Evolutionary conservation across 768 basidiomycete species (phyloP), one percentile per base, ranked within the genome.

Genomic region (Paxillus ammoniavirescens): DNA sequence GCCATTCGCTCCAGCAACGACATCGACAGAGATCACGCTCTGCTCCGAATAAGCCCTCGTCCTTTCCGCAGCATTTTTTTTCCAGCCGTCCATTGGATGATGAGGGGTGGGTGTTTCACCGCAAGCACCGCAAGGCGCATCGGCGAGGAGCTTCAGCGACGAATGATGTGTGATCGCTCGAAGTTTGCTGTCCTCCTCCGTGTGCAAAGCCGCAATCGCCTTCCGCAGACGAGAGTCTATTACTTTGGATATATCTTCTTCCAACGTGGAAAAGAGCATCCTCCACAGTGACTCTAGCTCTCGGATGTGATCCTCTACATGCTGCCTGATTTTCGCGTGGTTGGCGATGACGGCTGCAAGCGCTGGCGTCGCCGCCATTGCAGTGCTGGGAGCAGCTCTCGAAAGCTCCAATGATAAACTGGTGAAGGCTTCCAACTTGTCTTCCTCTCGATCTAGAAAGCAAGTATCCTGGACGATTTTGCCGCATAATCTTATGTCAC

Each of bases 371-470:
- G 82, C 72, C 10, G 73, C 65, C 53, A 67, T 68, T 15, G 75
- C 73, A n/a, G 75, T 74, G 4, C 73, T 66, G 5, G 70, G 60
- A 33, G 78, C 76, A 37, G 77, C 72, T 55, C 72, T 74, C 13
- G 79, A 75, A 30, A 83, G 69, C 14, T 77, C 72, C 37, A 75
- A 65, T 8, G 79, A 79, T 45, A 83, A 68, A 33, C 77, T 75
- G 3, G 73, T 78, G 54, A 78, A 82, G 2, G 77, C 77, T 54
- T 76, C 71, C 37, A 78, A 57, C 60, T 79, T 82, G 47, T 73
- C 69, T 54, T 75, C 77, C 58, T 80, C 80, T 52, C 65, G 71
- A 41, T 74, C 72, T 37, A 77, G 69, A 43, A 67, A 66, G 50
- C 72, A 74, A 15, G 70, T 68, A 49, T 79, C 71, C 64, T 75